Percentiles rank a stretch among this genome's conserved stretches.
These are phyloP conservation scores for Mycena olivaceomarginata DNA, from an alignment of 768 basidiomycete genomes.

Conservation along the genomic window DNA sequence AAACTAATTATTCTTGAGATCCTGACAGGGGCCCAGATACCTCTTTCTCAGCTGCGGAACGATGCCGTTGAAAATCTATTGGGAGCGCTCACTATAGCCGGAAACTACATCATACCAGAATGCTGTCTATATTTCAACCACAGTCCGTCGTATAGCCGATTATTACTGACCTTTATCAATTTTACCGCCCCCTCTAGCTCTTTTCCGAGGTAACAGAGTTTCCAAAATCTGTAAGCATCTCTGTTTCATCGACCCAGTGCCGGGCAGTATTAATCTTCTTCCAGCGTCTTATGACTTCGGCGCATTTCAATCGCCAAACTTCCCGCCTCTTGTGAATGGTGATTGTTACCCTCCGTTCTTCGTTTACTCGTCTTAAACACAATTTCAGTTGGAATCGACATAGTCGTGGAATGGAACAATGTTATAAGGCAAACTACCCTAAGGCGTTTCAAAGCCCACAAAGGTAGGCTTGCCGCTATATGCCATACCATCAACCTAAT, in stretches of 20 bases:
- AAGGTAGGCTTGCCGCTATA: constrained; percentile 63
- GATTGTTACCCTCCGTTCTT: constrained; percentile 20
- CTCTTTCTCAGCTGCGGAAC: constrained; percentile 92
- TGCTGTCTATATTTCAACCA: constrained; percentile 95
- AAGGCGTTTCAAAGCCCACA: constrained; percentile 88
- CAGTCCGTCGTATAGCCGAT: constrained; percentile 47
- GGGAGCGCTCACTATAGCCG: constrained; percentile 92
- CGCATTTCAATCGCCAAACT: constrained; percentile 92
- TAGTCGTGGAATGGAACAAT: constrained; percentile 91
- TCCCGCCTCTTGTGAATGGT: constrained; percentile 89
- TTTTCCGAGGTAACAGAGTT: constrained; percentile 91
- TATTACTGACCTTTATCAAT: not conserved
- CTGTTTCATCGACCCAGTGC: not conserved
- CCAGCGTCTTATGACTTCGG: constrained; percentile 85
- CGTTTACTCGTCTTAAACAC: constrained; percentile 13
- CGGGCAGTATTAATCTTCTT: not conserved
- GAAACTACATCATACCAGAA: constrained; percentile 94
- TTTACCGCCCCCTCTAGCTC: constrained; percentile 49
- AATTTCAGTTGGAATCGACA: constrained; percentile 88
- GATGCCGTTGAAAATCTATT: constrained; percentile 96
- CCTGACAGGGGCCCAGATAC: constrained; percentile 95
- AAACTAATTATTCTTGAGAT: constrained; percentile 69
- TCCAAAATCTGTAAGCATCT: constrained; percentile 73
- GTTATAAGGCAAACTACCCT: constrained; percentile 90
- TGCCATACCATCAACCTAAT: not conserved